Percentiles rank a stretch among this genome's conserved stretches.
Conservation (phyloP, 495 filamentous ascomycete genomes). For the Copromyces sp. region DNA sequence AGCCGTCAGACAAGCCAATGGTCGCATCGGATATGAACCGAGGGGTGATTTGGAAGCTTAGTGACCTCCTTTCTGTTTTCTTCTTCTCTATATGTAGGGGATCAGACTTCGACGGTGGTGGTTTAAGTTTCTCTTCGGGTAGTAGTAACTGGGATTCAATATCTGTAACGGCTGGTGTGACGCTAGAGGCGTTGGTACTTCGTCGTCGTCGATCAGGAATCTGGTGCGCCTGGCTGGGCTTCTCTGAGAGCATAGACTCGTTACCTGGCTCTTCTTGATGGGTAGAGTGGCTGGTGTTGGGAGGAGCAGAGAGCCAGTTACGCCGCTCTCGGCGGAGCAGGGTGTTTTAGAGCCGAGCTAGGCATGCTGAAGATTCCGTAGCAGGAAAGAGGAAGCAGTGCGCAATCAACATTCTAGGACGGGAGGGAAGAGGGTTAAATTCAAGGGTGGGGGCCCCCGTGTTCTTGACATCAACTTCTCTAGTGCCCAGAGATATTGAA, state of each 20-base stretch:
- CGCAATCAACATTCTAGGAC: too few species aligned
- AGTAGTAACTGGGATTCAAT: not conserved
- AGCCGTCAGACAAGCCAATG: constrained; percentile 48
- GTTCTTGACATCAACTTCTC: not conserved
- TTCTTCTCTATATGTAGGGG: not conserved
- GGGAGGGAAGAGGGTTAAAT: not conserved
- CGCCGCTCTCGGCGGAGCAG: not conserved
- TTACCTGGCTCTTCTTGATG: not conserved
- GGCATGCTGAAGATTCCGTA: not conserved
- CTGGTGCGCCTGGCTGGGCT: not conserved
- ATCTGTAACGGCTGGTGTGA: not conserved
- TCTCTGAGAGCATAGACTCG: not conserved
- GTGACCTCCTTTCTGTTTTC: not conserved
- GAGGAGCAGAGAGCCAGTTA: not conserved
- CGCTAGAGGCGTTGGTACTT: not conserved
- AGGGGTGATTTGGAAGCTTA: constrained; percentile 9
- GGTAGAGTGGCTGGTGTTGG: not conserved
- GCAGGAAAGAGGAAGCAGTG: not conserved
- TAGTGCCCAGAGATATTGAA: not conserved
- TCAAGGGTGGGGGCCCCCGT: not conserved
- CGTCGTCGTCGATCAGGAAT: not conserved
- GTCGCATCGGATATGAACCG: constrained; percentile 37
- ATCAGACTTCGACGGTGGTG: not conserved
- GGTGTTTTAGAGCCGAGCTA: not conserved
- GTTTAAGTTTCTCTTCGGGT: constrained; percentile 4